These are phyloP conservation scores for Blastobotrys parvus DNA, from an alignment of 805 yeast genomes.

Conservation along the genomic window DNA sequence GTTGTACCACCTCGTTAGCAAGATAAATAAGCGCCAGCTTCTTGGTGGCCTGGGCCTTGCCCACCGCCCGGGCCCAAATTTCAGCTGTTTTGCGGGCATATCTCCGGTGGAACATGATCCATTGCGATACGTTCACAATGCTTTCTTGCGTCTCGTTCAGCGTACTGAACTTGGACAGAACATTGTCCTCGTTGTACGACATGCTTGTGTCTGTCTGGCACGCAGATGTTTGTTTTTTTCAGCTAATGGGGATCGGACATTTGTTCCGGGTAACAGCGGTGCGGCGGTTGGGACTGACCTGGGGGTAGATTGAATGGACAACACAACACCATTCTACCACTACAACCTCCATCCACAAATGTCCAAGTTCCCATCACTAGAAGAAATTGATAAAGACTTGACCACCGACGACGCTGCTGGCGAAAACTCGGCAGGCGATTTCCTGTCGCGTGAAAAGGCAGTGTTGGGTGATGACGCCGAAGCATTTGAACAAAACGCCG, in stretches of 20 bases:
- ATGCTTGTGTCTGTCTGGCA: slow-evolving; percentile 11
- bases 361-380: slow-evolving; percentile 32
- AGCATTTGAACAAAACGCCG: slow-evolving; percentile 23
- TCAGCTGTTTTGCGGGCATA: slow-evolving; percentile 45
- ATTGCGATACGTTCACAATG: slow-evolving; percentile 66
- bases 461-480: slow-evolving; percentile 36
- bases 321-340: background rate
- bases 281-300: background rate
- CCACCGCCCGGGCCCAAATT: slow-evolving; percentile 41
- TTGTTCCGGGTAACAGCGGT: background rate
- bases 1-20: slow-evolving; percentile 77
- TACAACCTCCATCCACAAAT: slow-evolving; percentile 12
- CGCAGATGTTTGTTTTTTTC: background rate
- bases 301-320: background rate
- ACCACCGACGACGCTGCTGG: slow-evolving; percentile 12
- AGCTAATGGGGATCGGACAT: background rate
- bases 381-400: slow-evolving; percentile 29
- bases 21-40: slow-evolving; percentile 56
- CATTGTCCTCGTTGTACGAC: slow-evolving; percentile 47
- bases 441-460: slow-evolving; percentile 34
- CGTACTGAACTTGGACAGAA: slow-evolving; percentile 37
- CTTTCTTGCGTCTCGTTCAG: slow-evolving; percentile 54
- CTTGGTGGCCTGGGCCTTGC: slow-evolving; percentile 31
- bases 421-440: slow-evolving; percentile 20
- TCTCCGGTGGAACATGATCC: slow-evolving; percentile 62